Base-by-base conservation (phyloP, 192 early-diverging fungal genomes). In the Backusella australiensis region DNA sequence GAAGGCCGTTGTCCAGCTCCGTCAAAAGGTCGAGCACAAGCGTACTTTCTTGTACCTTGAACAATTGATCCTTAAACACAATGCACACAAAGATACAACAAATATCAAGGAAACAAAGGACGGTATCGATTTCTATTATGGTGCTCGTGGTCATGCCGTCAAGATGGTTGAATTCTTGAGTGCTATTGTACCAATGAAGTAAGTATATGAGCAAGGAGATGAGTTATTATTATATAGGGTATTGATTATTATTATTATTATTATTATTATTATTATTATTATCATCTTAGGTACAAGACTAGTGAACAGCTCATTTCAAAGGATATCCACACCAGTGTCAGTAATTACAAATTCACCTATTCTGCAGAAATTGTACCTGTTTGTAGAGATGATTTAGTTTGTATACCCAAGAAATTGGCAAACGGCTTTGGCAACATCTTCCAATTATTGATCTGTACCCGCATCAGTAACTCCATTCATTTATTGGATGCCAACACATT, bases 21-120 rank as follows among this genome's bases (percentile, higher is more conserved):
- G 98, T 78, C 98, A 99, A 87, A 98, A 98, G 87, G 96, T 96
- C 32, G 89, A 91, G 53, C 98, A 99, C 88, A 98, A 99, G 89
- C 89, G 96, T 74, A 99, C 98, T 9, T 99, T 99, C 87, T 91
- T 98, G 74, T 98, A 95, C 84, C 89, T 99, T 9, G 98, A 99
- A 82, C 98, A 99, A 85, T 86, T 99, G 75, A 98, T 99, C 74
- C 91, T 99, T 70, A 98, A 97, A 88, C 96, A 99, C 87, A 94
- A 93, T 70, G 96, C 96, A 3, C 95, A 97, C 88, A 93, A 93
- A 75, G 96, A 99, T 79, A 98, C 98, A 7, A 96, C 93, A 76
- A 99, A 99, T 84, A 99, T 99, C 83, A 96, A 97, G 76, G 97
- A 98, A 79, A 93, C 90, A 73, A 94, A 89, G 82, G 98, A 98